Evolutionary conservation across 2,329 filamentous ascomycete genomes (phyloP), one percentile per base, ranked within the genome.

Genomic region (Aspergillus awamori): DNA sequence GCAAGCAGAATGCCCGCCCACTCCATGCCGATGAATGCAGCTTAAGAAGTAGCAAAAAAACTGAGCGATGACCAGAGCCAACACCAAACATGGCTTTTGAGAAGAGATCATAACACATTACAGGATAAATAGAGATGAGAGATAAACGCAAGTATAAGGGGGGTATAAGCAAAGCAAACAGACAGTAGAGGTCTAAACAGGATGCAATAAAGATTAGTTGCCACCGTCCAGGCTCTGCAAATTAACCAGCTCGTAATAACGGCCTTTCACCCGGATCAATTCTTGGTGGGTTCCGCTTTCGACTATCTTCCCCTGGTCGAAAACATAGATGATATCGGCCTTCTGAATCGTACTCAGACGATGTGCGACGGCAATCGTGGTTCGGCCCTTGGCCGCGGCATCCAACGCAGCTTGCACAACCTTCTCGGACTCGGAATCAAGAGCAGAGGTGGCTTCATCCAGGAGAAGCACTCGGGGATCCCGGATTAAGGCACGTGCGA

Each of bases 321-420:
- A 95, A n/a, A 98, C 94, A 67, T 96, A 97, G 69, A 98, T 98
- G 53, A 94, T 81, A 73, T 98, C 94, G 0, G 94, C 94, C 74
- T 95, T 93, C 74, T 97, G 93, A 63, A 98, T 97, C 0, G 95
- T 97, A 71, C 88, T 92, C 5, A 99, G 81, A 24, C 95, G 84
- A 77, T 99, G 94, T 3, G 95, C 95, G 1, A 99, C 94, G 0
- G 94, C 93, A 64, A 99, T 95, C 0, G 94, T 98, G 6, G 93
- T 96, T 55, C 93, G 86, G 48, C 89, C 92, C 81, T 91, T 89
- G 20, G 92, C 89, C 1, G 93, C 93, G 64, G 88, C 87, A 75
- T 97, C 92, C 3, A 96, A 80, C 0, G 90, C 90, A 2, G 85
- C 88, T 3, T 91, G 92, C 6, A 82, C 80, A 41, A 83, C 77